Percentiles rank a stretch among this genome's conserved stretches.
Evolutionary conservation across 2,329 filamentous ascomycete species (phyloP).

Genomic region (Colletotrichum sp.): DNA sequence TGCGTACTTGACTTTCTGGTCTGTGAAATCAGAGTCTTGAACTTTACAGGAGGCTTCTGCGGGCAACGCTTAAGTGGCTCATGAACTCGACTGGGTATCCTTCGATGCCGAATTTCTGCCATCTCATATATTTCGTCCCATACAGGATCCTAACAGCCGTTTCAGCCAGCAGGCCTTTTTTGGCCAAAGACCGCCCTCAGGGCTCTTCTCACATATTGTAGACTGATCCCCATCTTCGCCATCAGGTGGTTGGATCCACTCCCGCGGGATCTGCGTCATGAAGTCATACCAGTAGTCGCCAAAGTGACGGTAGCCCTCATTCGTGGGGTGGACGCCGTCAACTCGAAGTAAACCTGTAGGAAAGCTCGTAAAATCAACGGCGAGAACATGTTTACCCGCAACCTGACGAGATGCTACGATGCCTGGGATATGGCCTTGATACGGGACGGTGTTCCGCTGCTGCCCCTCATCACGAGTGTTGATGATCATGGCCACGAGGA

Average conservation of each 20-base stretch:
- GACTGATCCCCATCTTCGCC: slow-evolving; percentile 16
- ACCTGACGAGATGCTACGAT: slow-evolving; percentile 30
- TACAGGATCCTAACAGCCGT: background rate
- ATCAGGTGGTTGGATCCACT: slow-evolving; percentile 37
- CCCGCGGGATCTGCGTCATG: slow-evolving; percentile 35
- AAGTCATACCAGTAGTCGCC: slow-evolving; percentile 43
- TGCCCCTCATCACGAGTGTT: slow-evolving; percentile 31
- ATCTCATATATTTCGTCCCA: background rate
- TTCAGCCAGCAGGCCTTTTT: background rate
- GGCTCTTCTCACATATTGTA: too few species aligned
- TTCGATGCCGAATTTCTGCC: background rate
- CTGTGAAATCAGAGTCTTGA: background rate
- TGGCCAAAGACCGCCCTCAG: too few species aligned
- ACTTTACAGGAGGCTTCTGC: background rate
- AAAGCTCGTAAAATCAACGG: slow-evolving; percentile 36
- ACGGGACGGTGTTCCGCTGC: slow-evolving; percentile 27
- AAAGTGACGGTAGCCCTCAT: slow-evolving; percentile 35
- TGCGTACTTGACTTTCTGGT: background rate
- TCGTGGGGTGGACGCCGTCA: slow-evolving; percentile 35
- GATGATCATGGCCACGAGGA: slow-evolving; percentile 40
- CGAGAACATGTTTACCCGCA: slow-evolving; percentile 32
- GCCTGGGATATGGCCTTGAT: slow-evolving; percentile 31
- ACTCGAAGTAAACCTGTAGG: slow-evolving; percentile 24
- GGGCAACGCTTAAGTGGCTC: background rate
- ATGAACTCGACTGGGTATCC: background rate